Base-by-base conservation (phyloP, 2,329 filamentous ascomycete genomes). In the Ophiosphaerella narmari region DNA sequence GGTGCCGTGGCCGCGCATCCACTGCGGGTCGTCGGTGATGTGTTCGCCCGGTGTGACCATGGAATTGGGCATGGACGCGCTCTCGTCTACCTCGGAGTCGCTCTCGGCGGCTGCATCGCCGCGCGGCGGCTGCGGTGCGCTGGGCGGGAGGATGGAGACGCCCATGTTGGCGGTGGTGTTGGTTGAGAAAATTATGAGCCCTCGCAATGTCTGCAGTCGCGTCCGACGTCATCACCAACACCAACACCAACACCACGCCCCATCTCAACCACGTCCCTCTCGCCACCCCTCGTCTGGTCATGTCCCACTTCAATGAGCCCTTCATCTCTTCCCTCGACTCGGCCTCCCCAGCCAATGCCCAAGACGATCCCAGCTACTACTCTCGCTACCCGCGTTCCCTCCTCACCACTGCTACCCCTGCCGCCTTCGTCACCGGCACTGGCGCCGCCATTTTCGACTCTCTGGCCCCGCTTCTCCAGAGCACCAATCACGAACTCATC, bases 1-100 rank as follows among this genome's bases (percentile, higher is more conserved):
- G 42, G 94, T 99, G 61, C 94, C 94, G 77, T 99, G 94, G 66
- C 94, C 94, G 77, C 91, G 76, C 93, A 97, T 97, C 91, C 91
- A 97, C 79, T 97, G 91, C n/a, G 91, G 83, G 74, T 97, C 91
- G 58, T 87, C 84, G 9, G 93, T 97, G 63, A 97, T 90, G 53
- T 88, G 77, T 70, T 95, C 89, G 66, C 93, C 94, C 1, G 93
- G 93, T 1, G 92, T 96, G 61, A 96, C 87, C 60, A 97, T 88
- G 38, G 75, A 74, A 32, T 71, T 74, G 2, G 65, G 55, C 13
- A 69, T 44, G 18, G 18, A 21, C 18, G 18, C 18, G 18, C 18
- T 21, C 18, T 21, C 18, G 34, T 68, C 62, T 44, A 74, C 74
- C 52, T 80, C 77, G 40, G 75, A 75, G 31, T 78, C 77, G 49